Evolutionary conservation across 306 rosid genomes (phyloP).

Genomic region (Malus sieversii): DNA sequence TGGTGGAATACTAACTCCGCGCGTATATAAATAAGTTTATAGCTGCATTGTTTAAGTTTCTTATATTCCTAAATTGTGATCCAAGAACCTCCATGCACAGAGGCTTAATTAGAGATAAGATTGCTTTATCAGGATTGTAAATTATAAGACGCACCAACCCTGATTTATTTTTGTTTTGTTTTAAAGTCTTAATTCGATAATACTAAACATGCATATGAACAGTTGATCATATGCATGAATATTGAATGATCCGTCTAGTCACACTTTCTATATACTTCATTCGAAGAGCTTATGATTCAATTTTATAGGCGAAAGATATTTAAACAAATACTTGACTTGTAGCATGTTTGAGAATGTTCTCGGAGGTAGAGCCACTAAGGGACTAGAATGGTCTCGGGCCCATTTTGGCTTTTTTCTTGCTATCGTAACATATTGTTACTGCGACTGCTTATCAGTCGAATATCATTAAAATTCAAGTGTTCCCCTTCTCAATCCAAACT

Average conservation of each 20-base stretch:
- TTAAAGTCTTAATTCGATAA: background rate
- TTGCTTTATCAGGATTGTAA: background rate
- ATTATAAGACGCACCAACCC: background rate
- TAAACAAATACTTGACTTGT: too few relatives aligned
- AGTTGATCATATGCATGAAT: background rate
- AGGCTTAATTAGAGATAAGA: slow-evolving; percentile 12
- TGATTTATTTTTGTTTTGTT: background rate
- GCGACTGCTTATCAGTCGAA: too few relatives aligned
- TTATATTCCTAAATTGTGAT: slow-evolving; percentile 40
- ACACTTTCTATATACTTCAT: background rate
- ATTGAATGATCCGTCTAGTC: background rate
- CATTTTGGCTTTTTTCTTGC: too few relatives aligned
- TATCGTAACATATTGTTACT: too few relatives aligned
- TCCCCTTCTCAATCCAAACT: too few relatives aligned
- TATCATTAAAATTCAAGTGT: too few relatives aligned
- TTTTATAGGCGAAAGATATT: background rate
- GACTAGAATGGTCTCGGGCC: too few relatives aligned
- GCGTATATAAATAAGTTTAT: background rate
- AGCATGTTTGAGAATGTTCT: too few relatives aligned
- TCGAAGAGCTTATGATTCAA: background rate
- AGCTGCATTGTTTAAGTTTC: background rate
- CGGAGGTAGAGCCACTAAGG: too few relatives aligned
- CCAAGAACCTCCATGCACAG: slow-evolving; percentile 33
- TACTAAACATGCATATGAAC: background rate
- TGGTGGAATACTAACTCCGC: background rate